Evolutionary conservation across 768 basidiomycete genomes (phyloP).

Genomic region (button mushroom (Agaricus bisporus)): DNA sequence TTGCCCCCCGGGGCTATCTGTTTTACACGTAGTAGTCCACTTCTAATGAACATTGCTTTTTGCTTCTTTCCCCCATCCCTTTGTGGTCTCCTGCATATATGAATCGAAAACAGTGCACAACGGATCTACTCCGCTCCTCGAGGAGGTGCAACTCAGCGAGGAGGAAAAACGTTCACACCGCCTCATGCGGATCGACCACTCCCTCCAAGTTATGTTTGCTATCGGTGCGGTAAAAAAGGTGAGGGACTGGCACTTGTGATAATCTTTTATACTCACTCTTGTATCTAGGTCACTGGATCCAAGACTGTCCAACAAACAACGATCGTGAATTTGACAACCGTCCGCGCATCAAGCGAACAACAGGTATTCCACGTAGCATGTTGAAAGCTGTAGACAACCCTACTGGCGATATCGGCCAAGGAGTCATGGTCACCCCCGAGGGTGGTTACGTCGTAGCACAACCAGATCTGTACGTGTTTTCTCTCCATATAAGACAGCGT

Average conservation of each 20-base stretch:
- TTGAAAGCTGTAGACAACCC: conserved; percentile 93
- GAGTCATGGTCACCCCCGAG: conserved; percentile 98
- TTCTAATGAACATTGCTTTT: conserved; percentile 67
- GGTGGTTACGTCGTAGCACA: conserved; percentile 97
- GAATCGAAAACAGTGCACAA: conserved; percentile 47
- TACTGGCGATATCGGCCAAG: conserved; percentile 65
- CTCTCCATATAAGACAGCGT: background rate
- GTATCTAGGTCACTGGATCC: conserved; percentile 94
- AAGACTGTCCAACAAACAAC: conserved; percentile 96
- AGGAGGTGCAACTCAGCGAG: conserved; percentile 58
- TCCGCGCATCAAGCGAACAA: conserved; percentile 95
- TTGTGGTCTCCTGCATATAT: conserved; percentile 9
- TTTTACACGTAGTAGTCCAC: conserved; percentile 55
- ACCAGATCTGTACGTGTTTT: conserved; percentile 78
- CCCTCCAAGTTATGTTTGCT: conserved; percentile 95
- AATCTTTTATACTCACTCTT: conserved; percentile 11
- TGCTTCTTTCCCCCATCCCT: conserved; percentile 19
- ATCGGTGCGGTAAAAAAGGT: conserved; percentile 98
- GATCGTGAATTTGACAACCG: conserved; percentile 92
- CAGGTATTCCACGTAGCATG: conserved; percentile 97
- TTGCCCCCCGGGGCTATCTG: conserved; percentile 51
- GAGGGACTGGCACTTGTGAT: conserved; percentile 10
- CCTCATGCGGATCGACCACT: conserved; percentile 66
- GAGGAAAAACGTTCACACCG: conserved; percentile 50
- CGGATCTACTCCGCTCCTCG: conserved; percentile 64